These are phyloP conservation scores for Zasmidium citrigriseum DNA, from an alignment of 2,329 filamentous ascomycete genomes.

Conservation along the genomic window DNA sequence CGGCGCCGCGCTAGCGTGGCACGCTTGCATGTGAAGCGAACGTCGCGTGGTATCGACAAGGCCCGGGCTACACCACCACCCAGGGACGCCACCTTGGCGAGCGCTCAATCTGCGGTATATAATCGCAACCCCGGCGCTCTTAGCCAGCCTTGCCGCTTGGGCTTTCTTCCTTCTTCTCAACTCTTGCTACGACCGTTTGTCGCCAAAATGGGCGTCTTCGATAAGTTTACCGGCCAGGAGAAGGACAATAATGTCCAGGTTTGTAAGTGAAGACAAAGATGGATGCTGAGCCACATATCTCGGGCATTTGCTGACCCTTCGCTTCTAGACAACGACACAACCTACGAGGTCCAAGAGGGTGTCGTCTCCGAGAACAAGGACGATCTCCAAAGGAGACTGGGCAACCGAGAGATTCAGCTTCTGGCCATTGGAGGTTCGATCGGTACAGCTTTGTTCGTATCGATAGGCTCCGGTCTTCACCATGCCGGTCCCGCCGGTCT, in stretches of 20 bases:
- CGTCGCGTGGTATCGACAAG: too few relatives aligned
- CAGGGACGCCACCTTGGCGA: neutral
- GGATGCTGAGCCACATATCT: too few relatives aligned
- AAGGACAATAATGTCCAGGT: constrained; percentile 10
- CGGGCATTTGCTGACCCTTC: too few relatives aligned
- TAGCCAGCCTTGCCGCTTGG: too few relatives aligned
- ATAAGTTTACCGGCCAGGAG: constrained; percentile 12
- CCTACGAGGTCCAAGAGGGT: constrained; percentile 20
- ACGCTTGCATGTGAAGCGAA: neutral
- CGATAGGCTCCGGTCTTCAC: constrained; percentile 58
- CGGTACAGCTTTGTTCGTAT: constrained; percentile 31
- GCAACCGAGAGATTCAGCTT: constrained; percentile 47
- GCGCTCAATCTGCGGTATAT: neutral
- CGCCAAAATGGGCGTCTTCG: constrained; percentile 18
- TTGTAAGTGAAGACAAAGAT: too few relatives aligned
- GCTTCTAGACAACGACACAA: constrained; percentile 9
- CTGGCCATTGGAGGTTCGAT: constrained; percentile 32
- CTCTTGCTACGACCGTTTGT: too few relatives aligned
- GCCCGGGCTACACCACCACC: too few relatives aligned
- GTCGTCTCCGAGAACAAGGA: constrained; percentile 34
- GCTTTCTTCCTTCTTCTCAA: too few relatives aligned
- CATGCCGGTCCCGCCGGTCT: constrained; percentile 54
- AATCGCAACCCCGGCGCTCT: too few relatives aligned
- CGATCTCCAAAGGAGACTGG: constrained; percentile 50
- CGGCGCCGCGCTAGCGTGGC: neutral